A percentile compares a stretch with the other conserved stretches of the same genome.
Conservation (phyloP, 495 filamentous ascomycete genomes). For the Lindgomyces ingoldianus region DNA sequence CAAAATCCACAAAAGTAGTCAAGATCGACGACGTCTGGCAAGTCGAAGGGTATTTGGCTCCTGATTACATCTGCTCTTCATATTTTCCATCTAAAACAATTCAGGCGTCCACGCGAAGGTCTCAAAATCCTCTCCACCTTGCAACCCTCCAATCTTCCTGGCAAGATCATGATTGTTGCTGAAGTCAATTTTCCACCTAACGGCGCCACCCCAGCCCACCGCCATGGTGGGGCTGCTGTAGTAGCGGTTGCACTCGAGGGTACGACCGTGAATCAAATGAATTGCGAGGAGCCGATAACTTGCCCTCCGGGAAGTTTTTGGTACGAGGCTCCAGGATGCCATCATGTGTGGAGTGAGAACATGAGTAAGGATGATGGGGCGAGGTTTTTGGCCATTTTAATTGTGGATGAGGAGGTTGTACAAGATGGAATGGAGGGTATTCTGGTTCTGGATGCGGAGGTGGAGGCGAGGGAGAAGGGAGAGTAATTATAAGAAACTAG, state of each 20-base stretch:
- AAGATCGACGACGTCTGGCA: conserved; percentile 24
- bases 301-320: conserved; percentile 42
- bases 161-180: conserved; percentile 44
- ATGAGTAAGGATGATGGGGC: conserved; percentile 44
- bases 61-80: background rate
- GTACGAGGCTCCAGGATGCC: conserved; percentile 52
- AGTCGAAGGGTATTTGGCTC: conserved; percentile 10
- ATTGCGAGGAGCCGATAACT: conserved; percentile 43
- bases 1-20: conserved; percentile 13
- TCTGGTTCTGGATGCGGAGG: conserved; percentile 17
- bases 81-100: conserved; percentile 2
- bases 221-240: conserved; percentile 46
- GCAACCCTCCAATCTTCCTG: conserved; percentile 43
- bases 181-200: conserved; percentile 46
- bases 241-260: conserved; percentile 45
- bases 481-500: no score
- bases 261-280: conserved; percentile 49
- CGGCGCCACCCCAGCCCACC: conserved; percentile 49
- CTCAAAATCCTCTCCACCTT: conserved; percentile 42
- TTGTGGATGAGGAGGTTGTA: conserved; percentile 40
- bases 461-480: conserved; percentile 21
- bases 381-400: conserved; percentile 40
- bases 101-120: conserved; percentile 39
- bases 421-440: conserved; percentile 5
- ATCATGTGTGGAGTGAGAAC: conserved; percentile 50